Evolutionary conservation across 768 basidiomycete species (phyloP), one percentile per base, ranked within the genome.

Genomic region (Crassisporium funariophilum): DNA sequence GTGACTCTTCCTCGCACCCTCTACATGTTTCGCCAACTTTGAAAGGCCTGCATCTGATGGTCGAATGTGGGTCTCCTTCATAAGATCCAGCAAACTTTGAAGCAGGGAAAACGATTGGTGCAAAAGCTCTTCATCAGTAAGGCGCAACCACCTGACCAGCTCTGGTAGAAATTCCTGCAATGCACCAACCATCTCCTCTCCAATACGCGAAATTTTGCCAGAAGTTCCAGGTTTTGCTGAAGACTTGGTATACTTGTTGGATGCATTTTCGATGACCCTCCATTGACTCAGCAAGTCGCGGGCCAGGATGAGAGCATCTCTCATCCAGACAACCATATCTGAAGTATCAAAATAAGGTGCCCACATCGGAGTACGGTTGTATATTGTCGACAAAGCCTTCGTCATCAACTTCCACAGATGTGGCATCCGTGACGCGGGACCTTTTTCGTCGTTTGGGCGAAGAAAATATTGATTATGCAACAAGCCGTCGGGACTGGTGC

Each of bases 251-350:
- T 50, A 51, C 9, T 70, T 63, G 37, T 77, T 66, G 3, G 80
- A 76, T 8, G 86, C 86, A 20, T 72, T 74, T 64, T 95, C 93
- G 50, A 99, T 82, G 9, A 86, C 79, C 34, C 83, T 72, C 67
- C 92, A 82, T 53, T 92, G 84, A 2, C 82, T 86, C 37, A 97
- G 68, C 73, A 97, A 78, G 57, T 95, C 89, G 54, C 88, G 71
- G 7, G 87, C 94, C 58, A 97, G 93, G 53, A 98, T 94, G 41
- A 98, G 75, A 2, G 95, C 97, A 62, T 98, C 97, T 45, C 95
- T 82, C 97, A 99, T 98, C 97, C 97, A 99, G 23, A 84, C 79
- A 11, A 88, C 78, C 95, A 99, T 97, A 46, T 84, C 83, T 20
- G 84, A 79, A 56, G 81, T 83, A 44, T 88, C 85, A 64, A 90